A percentile compares a stretch with the other conserved stretches of the same genome.
Conservation (phyloP, 2,329 filamentous ascomycete species). For the Alternaria sp. region DNA sequence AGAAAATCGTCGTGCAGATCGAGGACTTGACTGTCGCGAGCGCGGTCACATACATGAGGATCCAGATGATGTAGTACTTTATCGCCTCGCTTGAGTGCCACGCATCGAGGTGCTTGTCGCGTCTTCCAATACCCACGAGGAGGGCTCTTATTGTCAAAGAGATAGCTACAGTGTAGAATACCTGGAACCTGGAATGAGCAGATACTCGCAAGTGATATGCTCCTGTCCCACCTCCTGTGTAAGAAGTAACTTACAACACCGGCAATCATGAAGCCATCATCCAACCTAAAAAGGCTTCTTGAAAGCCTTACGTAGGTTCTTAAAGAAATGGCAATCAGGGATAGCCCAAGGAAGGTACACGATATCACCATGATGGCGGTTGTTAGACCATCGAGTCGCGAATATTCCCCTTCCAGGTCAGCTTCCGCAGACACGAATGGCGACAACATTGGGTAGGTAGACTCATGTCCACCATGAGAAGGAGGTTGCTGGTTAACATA, state of each 20-base stretch:
- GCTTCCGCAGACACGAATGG: not conserved
- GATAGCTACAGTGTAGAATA: not conserved
- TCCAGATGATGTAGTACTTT: not conserved
- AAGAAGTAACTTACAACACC: not conserved
- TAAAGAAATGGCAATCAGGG: not conserved
- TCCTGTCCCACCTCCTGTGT: no score
- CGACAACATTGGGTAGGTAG: not conserved
- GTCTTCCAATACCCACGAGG: not conserved
- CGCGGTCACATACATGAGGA: not conserved
- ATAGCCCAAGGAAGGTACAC: not conserved
- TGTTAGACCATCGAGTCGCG: not conserved
- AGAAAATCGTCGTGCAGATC: not conserved
- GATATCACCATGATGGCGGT: not conserved
- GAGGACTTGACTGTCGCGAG: not conserved
- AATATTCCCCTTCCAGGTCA: not conserved
- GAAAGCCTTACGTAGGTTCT: not conserved
- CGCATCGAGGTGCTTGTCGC: not conserved
- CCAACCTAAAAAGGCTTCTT: not conserved
- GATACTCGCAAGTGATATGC: not conserved
- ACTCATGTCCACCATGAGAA: not conserved
- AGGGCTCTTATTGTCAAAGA: not conserved
- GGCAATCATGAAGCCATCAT: not conserved
- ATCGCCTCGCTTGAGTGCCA: not conserved
- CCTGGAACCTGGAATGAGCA: not conserved
- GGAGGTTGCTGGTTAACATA: not conserved